A percentile compares a stretch with the other conserved stretches of the same genome.
Conservation (phyloP, 768 basidiomycete genomes). For the Boletus rubroflammeus region DNA sequence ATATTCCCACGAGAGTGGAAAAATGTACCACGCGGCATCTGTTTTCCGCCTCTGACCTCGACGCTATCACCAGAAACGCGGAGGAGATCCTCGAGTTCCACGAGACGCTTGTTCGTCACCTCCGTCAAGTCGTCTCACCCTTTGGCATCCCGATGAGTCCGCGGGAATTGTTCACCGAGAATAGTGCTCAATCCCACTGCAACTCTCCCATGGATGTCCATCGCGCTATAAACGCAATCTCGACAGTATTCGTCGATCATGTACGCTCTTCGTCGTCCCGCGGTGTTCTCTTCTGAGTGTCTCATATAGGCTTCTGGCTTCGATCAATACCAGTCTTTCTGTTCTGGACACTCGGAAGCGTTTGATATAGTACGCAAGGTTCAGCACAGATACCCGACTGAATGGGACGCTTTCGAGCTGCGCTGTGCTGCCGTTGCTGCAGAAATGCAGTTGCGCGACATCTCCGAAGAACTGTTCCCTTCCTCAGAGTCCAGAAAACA, state of each 20-base stretch:
- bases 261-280: constrained; percentile 32
- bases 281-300: neutral
- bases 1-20: constrained; percentile 23
- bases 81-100: constrained; percentile 66
- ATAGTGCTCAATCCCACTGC: neutral
- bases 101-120: constrained; percentile 57
- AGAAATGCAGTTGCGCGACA: constrained; percentile 28
- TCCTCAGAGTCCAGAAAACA: constrained; percentile 6
- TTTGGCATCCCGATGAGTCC: constrained; percentile 46
- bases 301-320: constrained; percentile 64
- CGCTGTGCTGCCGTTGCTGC: constrained; percentile 59
- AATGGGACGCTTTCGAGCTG: constrained; percentile 85
- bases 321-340: constrained; percentile 79
- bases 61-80: constrained; percentile 61
- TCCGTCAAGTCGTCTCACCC: constrained; percentile 47
- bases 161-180: constrained; percentile 16
- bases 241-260: constrained; percentile 56
- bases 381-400: constrained; percentile 56
- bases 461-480: constrained; percentile 2
- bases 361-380: constrained; percentile 67
- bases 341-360: constrained; percentile 82
- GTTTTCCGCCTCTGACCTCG: constrained; percentile 56
- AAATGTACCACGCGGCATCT: constrained; percentile 44
- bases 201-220: constrained; percentile 40
- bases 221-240: constrained; percentile 36